phyloP scores from a whole-genome alignment of 257 asterid genomes.

The Cynanchum wilfordii region DNA sequence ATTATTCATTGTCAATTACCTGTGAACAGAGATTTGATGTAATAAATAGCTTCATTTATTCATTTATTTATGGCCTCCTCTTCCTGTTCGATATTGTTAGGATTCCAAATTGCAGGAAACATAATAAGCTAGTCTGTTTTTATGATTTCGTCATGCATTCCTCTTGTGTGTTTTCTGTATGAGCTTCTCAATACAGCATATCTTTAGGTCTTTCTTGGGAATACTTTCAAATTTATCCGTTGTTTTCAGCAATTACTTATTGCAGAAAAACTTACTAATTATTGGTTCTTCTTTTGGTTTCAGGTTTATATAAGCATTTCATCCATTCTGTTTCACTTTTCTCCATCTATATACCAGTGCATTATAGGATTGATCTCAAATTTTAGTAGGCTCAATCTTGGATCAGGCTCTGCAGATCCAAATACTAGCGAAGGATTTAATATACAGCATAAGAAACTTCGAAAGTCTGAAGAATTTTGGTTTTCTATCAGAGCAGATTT shows the following conservation, averaged over 20 bases:
- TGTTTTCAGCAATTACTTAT: slow-evolving; percentile 1
- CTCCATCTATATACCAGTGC: slow-evolving; percentile 49
- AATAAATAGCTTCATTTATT: background rate
- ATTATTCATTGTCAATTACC: background rate
- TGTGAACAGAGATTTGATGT: background rate
- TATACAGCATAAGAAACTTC: slow-evolving; percentile 29
- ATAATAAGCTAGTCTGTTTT: background rate
- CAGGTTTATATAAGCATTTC: slow-evolving; percentile 66
- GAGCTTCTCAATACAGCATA: background rate
- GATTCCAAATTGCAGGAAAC: background rate
- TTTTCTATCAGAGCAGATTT: slow-evolving; percentile 51
- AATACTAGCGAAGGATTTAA: slow-evolving; percentile 20
- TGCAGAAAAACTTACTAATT: background rate
- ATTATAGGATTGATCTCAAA: slow-evolving; percentile 44
- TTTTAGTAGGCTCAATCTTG: slow-evolving; percentile 35
- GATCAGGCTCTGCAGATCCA: slow-evolving; percentile 31
- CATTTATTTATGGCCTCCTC: background rate
- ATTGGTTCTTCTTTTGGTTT: slow-evolving; percentile 18
- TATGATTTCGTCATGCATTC: background rate
- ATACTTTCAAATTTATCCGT: background rate
- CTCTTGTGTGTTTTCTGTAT: background rate
- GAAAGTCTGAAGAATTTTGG: slow-evolving; percentile 36
- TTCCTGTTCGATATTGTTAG: too few species aligned
- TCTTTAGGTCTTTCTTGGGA: background rate
- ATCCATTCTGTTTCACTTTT: slow-evolving; percentile 58